Evolutionary conservation across 345 rosid genomes (phyloP).

Genomic region (Erodium maritimum): DNA sequence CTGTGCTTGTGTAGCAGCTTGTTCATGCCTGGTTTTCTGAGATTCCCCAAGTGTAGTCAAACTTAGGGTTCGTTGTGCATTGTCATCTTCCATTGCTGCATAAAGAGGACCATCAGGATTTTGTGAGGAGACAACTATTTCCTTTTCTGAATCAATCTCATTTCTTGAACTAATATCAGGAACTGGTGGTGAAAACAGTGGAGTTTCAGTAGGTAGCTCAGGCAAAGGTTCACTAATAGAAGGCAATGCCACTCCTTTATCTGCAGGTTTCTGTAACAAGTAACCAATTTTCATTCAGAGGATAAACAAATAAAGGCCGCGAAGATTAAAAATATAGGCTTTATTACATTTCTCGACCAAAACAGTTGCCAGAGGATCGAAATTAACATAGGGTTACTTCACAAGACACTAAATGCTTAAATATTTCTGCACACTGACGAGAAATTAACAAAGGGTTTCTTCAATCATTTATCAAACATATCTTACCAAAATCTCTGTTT

Average conservation of each 20-base stretch:
- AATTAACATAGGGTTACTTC: no score
- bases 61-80: constrained; percentile 1
- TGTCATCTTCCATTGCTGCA: constrained; percentile 12
- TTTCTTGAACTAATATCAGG: constrained; percentile 15
- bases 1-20: constrained; percentile 55
- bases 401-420: no score
- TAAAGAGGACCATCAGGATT: constrained; percentile 14
- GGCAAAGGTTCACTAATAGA: constrained; percentile 30
- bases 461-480: constrained; percentile 1
- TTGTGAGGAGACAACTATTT: constrained; percentile 14
- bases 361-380: no score
- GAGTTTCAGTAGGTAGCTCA: constrained; percentile 21
- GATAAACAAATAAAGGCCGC: neutral
- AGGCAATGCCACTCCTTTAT: constrained; percentile 36
- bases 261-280: constrained; percentile 34
- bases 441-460: no score
- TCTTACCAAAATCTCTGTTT: constrained; percentile 36
- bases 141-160: constrained; percentile 19
- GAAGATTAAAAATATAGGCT: neutral
- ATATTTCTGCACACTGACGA: no score
- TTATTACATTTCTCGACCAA: no score
- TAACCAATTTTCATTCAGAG: constrained; percentile 10
- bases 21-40: constrained; percentile 34
- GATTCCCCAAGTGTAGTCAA: constrained; percentile 25
- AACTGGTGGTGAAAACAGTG: constrained; percentile 21